phyloP scores from a whole-genome alignment of 148 eudicot species.

The Talinum fruticosum region DNA sequence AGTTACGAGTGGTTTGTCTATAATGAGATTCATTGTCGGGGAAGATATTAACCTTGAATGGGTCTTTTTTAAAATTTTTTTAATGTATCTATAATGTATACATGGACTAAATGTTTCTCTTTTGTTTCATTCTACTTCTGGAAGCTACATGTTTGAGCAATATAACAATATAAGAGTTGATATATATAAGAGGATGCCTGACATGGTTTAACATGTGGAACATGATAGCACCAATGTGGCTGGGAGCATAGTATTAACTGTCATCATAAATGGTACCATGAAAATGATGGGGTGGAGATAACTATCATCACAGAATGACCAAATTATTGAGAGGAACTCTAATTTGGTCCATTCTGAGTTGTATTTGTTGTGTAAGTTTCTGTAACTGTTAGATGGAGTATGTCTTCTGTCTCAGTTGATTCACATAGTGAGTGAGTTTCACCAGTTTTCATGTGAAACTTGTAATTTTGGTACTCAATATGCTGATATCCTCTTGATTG shows the following conservation, averaged over 20 bases:
- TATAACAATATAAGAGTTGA: background rate
- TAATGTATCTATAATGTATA: no score
- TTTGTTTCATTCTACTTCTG: background rate
- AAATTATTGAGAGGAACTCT: background rate
- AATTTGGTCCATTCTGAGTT: no score
- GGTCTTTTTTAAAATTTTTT: no score
- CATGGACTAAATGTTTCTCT: background rate
- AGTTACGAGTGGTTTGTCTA: no score
- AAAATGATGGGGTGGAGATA: background rate
- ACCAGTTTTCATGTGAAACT: background rate
- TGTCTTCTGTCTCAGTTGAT: no score
- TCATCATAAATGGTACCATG: background rate
- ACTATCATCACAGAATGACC: no score
- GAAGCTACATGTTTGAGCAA: background rate
- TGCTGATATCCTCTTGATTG: no score
- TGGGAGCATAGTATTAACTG: background rate
- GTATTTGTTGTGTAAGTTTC: no score
- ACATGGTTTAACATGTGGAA: background rate
- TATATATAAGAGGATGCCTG: background rate
- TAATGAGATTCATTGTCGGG: no score
- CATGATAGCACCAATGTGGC: background rate
- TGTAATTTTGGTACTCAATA: background rate
- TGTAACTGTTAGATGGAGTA: no score
- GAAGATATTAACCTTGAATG: no score
- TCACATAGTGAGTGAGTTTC: background rate